Evolutionary conservation across 1,284 basidiomycete genomes (phyloP).

Genomic region (Vanrija pseudolonga): DNA sequence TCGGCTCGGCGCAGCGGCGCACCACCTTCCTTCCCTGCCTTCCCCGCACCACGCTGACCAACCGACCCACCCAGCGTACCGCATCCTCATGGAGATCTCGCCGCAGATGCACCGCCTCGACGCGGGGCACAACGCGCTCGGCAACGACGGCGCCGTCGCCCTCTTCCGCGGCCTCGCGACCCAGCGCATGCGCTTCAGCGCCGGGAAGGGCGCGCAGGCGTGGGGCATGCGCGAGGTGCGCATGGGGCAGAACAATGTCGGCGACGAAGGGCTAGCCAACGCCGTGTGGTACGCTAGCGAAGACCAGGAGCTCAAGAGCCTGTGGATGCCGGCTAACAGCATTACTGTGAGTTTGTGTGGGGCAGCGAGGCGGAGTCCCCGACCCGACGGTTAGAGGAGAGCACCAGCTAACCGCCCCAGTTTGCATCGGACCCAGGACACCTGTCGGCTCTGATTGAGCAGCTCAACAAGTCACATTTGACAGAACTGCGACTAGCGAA

Average conservation of each 20-base stretch:
- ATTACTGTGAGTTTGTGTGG: conserved; percentile 27
- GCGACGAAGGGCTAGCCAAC: conserved; percentile 5
- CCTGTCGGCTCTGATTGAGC: conserved; percentile 10
- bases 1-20: too few species aligned
- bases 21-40: not conserved
- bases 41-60: not conserved
- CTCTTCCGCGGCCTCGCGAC: conserved; percentile 35
- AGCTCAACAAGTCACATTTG: conserved; percentile 30
- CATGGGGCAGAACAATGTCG: conserved; percentile 27
- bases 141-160: conserved; percentile 28
- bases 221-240: conserved; percentile 43
- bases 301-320: conserved; percentile 27
- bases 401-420: not conserved
- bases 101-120: conserved; percentile 36
- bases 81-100: conserved; percentile 27
- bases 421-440: not conserved
- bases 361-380: not conserved
- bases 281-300: conserved; percentile 16
- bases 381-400: not conserved
- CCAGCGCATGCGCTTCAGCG: conserved; percentile 17
- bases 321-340: conserved; percentile 34
- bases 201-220: not conserved
- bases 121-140: conserved; percentile 41
- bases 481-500: conserved; percentile 30
- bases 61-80: conserved; percentile 26